Base-by-base conservation (phyloP, 129 eudicot genomes). In the Flaveria ramosissima region DNA sequence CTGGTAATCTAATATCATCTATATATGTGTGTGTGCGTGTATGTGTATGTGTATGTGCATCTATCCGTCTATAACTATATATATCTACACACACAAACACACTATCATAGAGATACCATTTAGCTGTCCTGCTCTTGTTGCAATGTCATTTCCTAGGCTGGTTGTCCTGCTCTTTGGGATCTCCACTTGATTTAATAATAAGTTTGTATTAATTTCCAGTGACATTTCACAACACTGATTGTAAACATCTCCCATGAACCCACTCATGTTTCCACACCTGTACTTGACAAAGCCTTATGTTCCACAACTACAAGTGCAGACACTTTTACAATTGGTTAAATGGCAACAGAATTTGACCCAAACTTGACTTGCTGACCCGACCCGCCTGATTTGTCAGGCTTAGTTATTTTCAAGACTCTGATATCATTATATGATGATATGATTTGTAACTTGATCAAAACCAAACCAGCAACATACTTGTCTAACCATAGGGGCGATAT, bases 101-200 rank as follows among this genome's bases (percentile, higher is more conserved):
- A 36, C 7, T 36, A 36, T 5, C 8, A 36, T 50, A 50, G 39
- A 76, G 17, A 41, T 52, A 20, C 30, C 52, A 20, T 21, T 42
- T 51, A 77, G 68, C 57, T 45, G 57, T 69, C 75, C 6, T 16
- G n/a, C 46, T 56, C 20, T 55, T 77, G 75, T 69, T 77, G 47
- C 64, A 56, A 43, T 60, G 76, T 69, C 70, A 78, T 78, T 78
- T 78, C 62, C 76, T 43, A 78, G 48, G 76, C 61, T 57, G 51
- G 17, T 57, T 27, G 75, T 69, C 45, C 20, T 77, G 60, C 14
- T 42, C 69, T 77, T 24, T 69, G 82, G 57, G 57, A 23, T 46
- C 30, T 42, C 61, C 59, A 1, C 7, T 57, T 52, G 1, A 20
- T 55, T 23, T 36, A 8, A n/a, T 1, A 46, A 12, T 55, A 21